phyloP scores from a whole-genome alignment of 768 basidiomycete species.

The Serendipita sp. region DNA sequence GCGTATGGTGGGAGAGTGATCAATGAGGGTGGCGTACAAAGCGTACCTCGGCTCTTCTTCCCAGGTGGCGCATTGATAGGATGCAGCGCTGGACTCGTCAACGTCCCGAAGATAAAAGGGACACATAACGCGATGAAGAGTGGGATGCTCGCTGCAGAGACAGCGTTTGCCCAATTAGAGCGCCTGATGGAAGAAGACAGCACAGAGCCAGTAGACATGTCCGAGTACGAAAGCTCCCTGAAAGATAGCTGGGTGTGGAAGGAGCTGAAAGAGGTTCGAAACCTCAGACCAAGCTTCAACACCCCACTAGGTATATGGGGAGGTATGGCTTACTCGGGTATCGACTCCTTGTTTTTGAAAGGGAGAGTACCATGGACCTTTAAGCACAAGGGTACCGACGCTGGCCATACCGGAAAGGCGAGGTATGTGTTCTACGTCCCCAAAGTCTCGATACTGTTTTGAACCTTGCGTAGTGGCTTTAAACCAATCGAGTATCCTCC shows the following conservation, averaged over 20 bases:
- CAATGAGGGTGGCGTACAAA: constrained; percentile 89
- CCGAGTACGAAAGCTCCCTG: constrained; percentile 50
- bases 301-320: constrained; percentile 68
- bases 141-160: constrained; percentile 91
- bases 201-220: constrained; percentile 39
- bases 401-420: constrained; percentile 54
- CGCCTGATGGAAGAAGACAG: constrained; percentile 15
- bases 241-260: constrained; percentile 69
- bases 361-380: constrained; percentile 91
- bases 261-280: constrained; percentile 81
- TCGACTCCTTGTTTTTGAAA: constrained; percentile 71
- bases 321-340: constrained; percentile 74
- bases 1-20: constrained; percentile 82
- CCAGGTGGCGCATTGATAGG: constrained; percentile 92
- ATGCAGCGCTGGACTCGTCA: constrained; percentile 90
- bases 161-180: constrained; percentile 49
- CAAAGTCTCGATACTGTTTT: not conserved
- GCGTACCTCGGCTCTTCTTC: constrained; percentile 72
- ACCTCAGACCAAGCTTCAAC: constrained; percentile 79
- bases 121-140: constrained; percentile 99
- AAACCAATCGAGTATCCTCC: constrained; percentile 73
- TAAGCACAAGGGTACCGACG: constrained; percentile 48
- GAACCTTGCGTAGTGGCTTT: constrained; percentile 25
- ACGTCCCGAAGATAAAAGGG: constrained; percentile 95
- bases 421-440: constrained; percentile 18